phyloP scores from a whole-genome alignment of 2,329 filamentous ascomycete species.

The Exophiala lecanii-corni region DNA sequence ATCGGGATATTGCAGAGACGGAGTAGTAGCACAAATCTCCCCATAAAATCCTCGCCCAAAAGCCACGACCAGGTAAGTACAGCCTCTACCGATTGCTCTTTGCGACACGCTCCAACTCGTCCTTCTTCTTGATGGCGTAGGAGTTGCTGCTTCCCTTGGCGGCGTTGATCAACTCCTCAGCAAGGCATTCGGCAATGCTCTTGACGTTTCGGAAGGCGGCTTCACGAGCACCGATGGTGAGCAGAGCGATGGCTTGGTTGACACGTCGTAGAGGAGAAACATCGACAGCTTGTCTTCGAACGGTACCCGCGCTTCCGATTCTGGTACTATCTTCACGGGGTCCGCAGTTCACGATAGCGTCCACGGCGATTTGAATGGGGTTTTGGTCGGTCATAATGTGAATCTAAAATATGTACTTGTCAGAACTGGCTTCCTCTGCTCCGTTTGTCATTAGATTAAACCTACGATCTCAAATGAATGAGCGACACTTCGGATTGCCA shows the following conservation, averaged over 20 bases:
- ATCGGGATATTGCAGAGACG: too few relatives aligned
- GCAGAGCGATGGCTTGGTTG: slow-evolving; percentile 99
- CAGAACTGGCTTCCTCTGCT: slow-evolving; percentile 4
- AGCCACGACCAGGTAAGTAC: neutral
- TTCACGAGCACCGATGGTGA: slow-evolving; percentile 98
- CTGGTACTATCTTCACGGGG: slow-evolving; percentile 99
- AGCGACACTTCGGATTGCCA: slow-evolving; percentile 98
- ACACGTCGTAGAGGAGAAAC: slow-evolving; percentile 98
- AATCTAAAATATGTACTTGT: slow-evolving; percentile 58
- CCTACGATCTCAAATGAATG: slow-evolving; percentile 99
- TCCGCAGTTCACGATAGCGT: slow-evolving; percentile 99
- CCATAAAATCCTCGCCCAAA: neutral
- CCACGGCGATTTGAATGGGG: slow-evolving; percentile 98
- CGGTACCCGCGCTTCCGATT: slow-evolving; percentile 99
- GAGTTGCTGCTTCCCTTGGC: slow-evolving; percentile 99
- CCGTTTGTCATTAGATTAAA: slow-evolving; percentile 30
- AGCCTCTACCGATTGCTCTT: slow-evolving; percentile 97
- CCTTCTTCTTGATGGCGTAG: slow-evolving; percentile 99
- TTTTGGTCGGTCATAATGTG: slow-evolving; percentile 99
- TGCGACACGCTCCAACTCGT: slow-evolving; percentile 99
- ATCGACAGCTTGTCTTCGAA: slow-evolving; percentile 99
- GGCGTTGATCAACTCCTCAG: slow-evolving; percentile 99
- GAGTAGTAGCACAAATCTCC: slow-evolving; percentile 3
- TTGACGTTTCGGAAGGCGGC: slow-evolving; percentile 99
- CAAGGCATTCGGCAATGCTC: slow-evolving; percentile 98